phyloP scores from a whole-genome alignment of 306 rosid species.

The Inga leiocalycina region DNA sequence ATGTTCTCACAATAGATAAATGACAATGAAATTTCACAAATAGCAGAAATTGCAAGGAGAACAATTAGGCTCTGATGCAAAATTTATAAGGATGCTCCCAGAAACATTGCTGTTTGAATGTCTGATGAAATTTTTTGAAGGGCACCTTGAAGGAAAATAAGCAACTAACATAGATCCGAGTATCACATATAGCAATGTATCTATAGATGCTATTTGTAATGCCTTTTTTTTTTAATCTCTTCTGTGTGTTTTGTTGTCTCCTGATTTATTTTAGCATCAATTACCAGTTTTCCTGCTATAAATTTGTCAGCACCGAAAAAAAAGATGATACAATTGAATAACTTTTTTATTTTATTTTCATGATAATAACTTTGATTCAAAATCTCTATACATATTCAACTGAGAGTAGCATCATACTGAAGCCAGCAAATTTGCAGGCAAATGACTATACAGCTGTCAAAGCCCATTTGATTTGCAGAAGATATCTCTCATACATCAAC shows the following conservation, averaged over 20 bases:
- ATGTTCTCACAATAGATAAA: neutral
- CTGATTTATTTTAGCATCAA: neutral
- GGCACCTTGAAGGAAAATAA: too few species aligned
- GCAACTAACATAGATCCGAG: too few species aligned
- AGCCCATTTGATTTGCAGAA: neutral
- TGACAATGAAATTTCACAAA: too few species aligned
- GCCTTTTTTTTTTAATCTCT: neutral
- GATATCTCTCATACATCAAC: constrained; percentile 66
- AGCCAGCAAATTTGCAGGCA: constrained; percentile 38
- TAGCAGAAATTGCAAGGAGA: too few species aligned
- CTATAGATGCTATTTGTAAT: neutral
- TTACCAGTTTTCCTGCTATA: neutral
- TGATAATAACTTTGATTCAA: constrained; percentile 20
- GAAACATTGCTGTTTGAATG: too few species aligned
- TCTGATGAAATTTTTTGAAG: too few species aligned
- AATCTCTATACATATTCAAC: constrained; percentile 15
- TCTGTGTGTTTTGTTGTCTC: neutral
- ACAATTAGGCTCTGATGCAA: neutral
- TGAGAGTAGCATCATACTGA: constrained; percentile 24
- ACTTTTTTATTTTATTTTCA: constrained; percentile 10
- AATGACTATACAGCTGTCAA: constrained; percentile 33
- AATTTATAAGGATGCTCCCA: too few species aligned
- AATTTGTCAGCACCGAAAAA: neutral
- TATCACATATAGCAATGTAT: too few species aligned
- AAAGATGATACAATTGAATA: neutral